phyloP scores from a whole-genome alignment of 1,284 basidiomycete species.

The Tylopilus orsonianus region DNA sequence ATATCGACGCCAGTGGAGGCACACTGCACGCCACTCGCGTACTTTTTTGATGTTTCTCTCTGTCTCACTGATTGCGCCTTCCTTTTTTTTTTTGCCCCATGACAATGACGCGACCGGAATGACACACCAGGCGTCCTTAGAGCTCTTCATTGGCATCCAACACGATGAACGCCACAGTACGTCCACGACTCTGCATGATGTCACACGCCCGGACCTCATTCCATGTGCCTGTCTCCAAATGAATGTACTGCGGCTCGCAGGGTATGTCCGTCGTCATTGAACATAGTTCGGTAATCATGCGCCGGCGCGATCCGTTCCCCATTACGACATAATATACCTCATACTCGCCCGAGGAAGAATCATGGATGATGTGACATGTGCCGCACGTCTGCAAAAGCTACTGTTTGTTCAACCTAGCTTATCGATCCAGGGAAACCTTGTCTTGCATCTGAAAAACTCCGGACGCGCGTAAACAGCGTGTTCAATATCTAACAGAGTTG shows the following conservation, averaged over 20 bases:
- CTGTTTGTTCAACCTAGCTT: background rate
- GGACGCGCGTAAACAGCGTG: conserved; percentile 20
- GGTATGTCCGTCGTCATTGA: background rate
- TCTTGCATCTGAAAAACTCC: conserved; percentile 8
- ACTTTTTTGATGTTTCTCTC: background rate
- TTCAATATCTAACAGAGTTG: conserved; percentile 6
- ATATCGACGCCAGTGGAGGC: background rate
- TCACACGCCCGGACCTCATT: background rate
- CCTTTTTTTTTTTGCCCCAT: background rate
- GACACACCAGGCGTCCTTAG: background rate
- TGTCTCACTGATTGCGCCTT: background rate
- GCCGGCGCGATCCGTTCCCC: conserved; percentile 19
- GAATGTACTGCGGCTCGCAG: background rate
- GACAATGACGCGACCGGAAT: background rate
- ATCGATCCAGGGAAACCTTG: conserved; percentile 1
- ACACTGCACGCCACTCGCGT: background rate
- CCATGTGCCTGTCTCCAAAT: conserved; percentile 3
- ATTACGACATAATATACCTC: conserved; percentile 7
- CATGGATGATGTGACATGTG: background rate
- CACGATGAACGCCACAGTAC: background rate
- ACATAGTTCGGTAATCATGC: conserved; percentile 1
- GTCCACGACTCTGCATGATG: background rate
- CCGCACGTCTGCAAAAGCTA: background rate
- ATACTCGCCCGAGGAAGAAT: background rate
- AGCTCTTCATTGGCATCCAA: background rate